Base-by-base conservation (phyloP, 192 early-diverging fungal genomes). In the Coemansia reversa region DNA sequence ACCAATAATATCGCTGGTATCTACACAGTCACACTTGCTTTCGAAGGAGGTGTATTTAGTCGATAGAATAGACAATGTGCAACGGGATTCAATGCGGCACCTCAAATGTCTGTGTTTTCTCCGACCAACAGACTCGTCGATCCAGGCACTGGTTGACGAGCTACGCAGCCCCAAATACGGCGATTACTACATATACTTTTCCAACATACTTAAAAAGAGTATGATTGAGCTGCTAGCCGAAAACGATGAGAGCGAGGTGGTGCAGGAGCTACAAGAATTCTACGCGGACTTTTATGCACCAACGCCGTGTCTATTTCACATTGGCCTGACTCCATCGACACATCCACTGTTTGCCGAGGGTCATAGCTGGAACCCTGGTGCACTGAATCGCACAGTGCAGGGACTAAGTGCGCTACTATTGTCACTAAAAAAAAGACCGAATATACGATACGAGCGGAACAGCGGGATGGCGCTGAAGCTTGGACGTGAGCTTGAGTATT, bases 101-200 rank as follows among this genome's bases (percentile, higher is more conserved):
- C 66, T 99, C 39, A 96, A 96, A 70, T 98, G 96, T 64, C 80
- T 99, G 32, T 93, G 90, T 66, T 99, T 98, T 76, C 67, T 93
- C 14, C 70, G 97, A 49, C 95, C 96, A 0, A 92, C 94, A 0
- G 77, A 84, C 7, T 89, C 93, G 45, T 92, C 92, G 4, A 81
- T 98, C 22, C 93, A 93, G 72, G 87, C 84, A 25, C 70, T 99
- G 56, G 84, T 94, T 16, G 92, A 95, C 55, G 97, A 99, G 78
- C 84, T 99, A 25, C 73, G 91, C 50, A 90, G 91, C 22, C 97
- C 97, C 6, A 86, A 88, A 39, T 99, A 97, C 80, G 93, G 93
- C 53, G 95, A 96, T 66, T 99, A 99, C 71, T 96, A 95, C 69
- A 85, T 99, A 35, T 98, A 94, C 70, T 97, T 99, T 72, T 90